phyloP scores from a whole-genome alignment of 2,329 filamentous ascomycete genomes.

The Colletotrichum brevisporum region DNA sequence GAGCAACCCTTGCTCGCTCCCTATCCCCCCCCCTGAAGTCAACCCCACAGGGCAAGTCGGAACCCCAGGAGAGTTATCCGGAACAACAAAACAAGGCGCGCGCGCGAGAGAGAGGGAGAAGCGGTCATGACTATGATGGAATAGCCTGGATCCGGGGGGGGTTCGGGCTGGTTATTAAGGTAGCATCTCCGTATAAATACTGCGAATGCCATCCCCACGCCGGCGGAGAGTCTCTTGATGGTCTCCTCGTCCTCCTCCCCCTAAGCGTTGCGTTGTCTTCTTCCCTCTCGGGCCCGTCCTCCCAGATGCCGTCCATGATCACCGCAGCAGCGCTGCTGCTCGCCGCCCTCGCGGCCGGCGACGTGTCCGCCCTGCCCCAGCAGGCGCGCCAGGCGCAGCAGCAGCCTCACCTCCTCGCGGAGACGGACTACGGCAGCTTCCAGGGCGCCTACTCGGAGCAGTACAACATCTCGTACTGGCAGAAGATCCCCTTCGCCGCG shows the following conservation, averaged over 20 bases:
- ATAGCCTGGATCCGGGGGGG: not conserved
- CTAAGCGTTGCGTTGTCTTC: not conserved
- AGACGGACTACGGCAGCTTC: slow-evolving; percentile 65
- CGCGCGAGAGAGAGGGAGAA: not conserved
- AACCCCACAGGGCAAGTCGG: slow-evolving; percentile 3
- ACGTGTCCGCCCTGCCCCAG: slow-evolving; percentile 10
- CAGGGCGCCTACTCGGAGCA: slow-evolving; percentile 63
- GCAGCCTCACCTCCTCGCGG: slow-evolving; percentile 31
- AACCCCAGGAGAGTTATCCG: not conserved
- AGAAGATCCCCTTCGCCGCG: slow-evolving; percentile 73
- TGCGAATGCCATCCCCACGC: not conserved
- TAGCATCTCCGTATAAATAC: not conserved
- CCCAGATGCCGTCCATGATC: slow-evolving; percentile 23
- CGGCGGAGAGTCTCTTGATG: not conserved
- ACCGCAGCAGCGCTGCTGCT: slow-evolving; percentile 17
- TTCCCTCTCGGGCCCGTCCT: not conserved
- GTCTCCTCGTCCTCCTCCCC: not conserved
- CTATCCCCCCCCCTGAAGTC: not conserved
- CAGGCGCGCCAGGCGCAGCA: slow-evolving; percentile 26
- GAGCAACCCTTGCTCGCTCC: not conserved
- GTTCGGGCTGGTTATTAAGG: not conserved
- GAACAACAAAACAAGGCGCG: not conserved
- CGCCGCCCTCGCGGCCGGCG: slow-evolving; percentile 16
- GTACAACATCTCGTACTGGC: slow-evolving; percentile 72
- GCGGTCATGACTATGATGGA: not conserved